Percentiles rank a stretch among this genome's conserved stretches.
These are phyloP conservation scores for Mucor piriformis DNA, from an alignment of 371 early-diverging fungal species.

Conservation along the genomic window DNA sequence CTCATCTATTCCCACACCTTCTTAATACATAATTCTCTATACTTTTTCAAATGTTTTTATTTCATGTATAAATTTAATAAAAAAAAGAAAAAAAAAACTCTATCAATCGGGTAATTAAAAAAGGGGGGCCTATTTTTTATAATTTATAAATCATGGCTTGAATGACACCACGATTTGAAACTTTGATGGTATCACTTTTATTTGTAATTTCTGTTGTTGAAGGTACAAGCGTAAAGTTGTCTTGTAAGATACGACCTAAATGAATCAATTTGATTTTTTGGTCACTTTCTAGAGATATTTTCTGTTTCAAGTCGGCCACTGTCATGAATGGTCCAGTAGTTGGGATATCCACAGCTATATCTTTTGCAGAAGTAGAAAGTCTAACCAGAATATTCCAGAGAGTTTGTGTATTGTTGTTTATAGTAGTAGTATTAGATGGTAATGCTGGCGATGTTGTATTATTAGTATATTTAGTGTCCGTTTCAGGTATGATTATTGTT, in stretches of 20 bases:
- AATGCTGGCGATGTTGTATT: not conserved
- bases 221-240: slow-evolving; percentile 4
- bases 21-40: too few species aligned
- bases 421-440: not conserved
- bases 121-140: not conserved
- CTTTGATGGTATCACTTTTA: slow-evolving; percentile 6
- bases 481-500: not conserved
- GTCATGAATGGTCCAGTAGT: slow-evolving; percentile 12
- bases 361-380: slow-evolving; percentile 1
- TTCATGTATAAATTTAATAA: not conserved
- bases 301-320: slow-evolving; percentile 5
- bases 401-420: not conserved
- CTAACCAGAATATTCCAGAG: slow-evolving; percentile 2
- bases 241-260: slow-evolving; percentile 8
- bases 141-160: slow-evolving; percentile 13
- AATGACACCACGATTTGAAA: slow-evolving; percentile 8
- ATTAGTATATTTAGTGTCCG: not conserved
- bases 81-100: not conserved
- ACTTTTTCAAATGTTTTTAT: not conserved
- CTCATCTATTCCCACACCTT: too few species aligned
- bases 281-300: not conserved
- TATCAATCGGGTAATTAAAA: not conserved
- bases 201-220: not conserved
- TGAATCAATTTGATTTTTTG: slow-evolving; percentile 16
- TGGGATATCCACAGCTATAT: slow-evolving; percentile 5